A percentile compares a stretch with the other conserved stretches of the same genome.
Conservation (phyloP, 1,284 basidiomycete genomes). For the Boletus semigastroideus region DNA sequence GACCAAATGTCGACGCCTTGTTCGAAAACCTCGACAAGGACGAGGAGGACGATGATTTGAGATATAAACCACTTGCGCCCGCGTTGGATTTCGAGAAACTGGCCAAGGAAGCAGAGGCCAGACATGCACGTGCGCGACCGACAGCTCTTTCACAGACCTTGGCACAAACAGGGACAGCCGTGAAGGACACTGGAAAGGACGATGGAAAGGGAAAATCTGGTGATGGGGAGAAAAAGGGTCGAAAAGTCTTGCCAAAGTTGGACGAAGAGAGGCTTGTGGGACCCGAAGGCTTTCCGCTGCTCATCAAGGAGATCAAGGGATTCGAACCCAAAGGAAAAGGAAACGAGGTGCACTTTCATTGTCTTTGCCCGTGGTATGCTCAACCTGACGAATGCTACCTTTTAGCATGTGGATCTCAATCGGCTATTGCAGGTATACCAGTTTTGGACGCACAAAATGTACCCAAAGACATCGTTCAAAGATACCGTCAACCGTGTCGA, state of each 20-base stretch:
- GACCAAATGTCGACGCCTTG: slow-evolving; percentile 57
- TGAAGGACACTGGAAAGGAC: slow-evolving; percentile 23
- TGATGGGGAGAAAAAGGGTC: slow-evolving; percentile 43
- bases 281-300: slow-evolving; percentile 71
- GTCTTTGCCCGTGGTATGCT: not conserved
- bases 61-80: slow-evolving; percentile 43
- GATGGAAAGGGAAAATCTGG: slow-evolving; percentile 31
- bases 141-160: slow-evolving; percentile 43
- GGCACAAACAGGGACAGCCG: slow-evolving; percentile 38
- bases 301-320: slow-evolving; percentile 70
- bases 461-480: slow-evolving; percentile 80
- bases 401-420: slow-evolving; percentile 73
- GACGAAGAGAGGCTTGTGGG: slow-evolving; percentile 75
- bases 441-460: slow-evolving; percentile 90
- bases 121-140: slow-evolving; percentile 32
- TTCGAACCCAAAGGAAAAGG: slow-evolving; percentile 86
- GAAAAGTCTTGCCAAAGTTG: slow-evolving; percentile 57
- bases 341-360: slow-evolving; percentile 64
- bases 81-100: slow-evolving; percentile 52
- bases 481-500: slow-evolving; percentile 84
- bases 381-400: not conserved
- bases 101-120: slow-evolving; percentile 52
- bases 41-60: slow-evolving; percentile 37
- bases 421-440: slow-evolving; percentile 81
- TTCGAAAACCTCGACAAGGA: slow-evolving; percentile 58